Evolutionary conservation across 2,329 filamentous ascomycete species (phyloP).

Genomic region (Rhynchosporium agropyri): DNA sequence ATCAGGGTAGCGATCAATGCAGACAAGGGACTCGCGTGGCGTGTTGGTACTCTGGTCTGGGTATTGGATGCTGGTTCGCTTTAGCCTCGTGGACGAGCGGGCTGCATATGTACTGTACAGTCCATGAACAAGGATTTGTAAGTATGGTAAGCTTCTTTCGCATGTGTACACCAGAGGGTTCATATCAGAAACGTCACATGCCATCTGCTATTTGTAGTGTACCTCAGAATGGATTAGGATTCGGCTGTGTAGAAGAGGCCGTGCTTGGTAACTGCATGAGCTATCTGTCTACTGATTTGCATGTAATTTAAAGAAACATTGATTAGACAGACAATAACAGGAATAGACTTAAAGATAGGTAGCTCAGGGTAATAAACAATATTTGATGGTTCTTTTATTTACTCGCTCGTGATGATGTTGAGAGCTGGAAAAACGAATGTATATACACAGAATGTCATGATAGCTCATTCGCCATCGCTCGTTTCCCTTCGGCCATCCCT

Average conservation of each 20-base stretch:
- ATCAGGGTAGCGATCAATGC: too few species aligned
- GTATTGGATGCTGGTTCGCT: not conserved
- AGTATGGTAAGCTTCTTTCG: not conserved
- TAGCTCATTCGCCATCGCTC: not conserved
- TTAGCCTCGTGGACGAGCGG: slow-evolving; percentile 11
- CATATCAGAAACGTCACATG: slow-evolving; percentile 4
- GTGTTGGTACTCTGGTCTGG: too few species aligned
- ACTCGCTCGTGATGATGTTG: slow-evolving; percentile 1
- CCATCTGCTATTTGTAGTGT: not conserved
- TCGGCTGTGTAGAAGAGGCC: too few species aligned
- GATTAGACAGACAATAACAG: not conserved
- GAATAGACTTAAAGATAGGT: not conserved
- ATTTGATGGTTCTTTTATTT: not conserved
- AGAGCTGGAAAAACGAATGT: slow-evolving; percentile 2
- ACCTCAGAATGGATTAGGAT: too few species aligned
- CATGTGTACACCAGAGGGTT: not conserved
- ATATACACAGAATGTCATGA: slow-evolving; percentile 15
- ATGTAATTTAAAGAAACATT: too few species aligned
- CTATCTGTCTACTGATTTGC: too few species aligned
- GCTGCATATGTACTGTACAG: not conserved
- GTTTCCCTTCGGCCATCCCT: not conserved
- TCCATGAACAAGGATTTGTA: not conserved
- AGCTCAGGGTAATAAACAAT: not conserved
- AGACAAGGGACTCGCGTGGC: too few species aligned
- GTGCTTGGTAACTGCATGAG: too few species aligned